Evolutionary conservation across 441 rosid species (phyloP), one percentile per base, ranked within the genome.

Genomic region (Viola pubescens): DNA sequence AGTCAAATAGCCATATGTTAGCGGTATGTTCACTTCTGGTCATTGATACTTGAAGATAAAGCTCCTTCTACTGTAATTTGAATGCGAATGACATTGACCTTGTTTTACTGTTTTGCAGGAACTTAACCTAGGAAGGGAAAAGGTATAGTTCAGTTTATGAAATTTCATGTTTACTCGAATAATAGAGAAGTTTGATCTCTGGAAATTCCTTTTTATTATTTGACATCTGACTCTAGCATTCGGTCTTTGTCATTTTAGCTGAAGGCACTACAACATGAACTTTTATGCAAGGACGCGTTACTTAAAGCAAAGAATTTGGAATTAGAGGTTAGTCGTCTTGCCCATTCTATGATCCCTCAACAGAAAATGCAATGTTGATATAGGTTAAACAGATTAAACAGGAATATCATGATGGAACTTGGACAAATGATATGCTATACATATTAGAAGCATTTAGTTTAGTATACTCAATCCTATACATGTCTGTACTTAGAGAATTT

Each of bases 201-300:
- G 34, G 34, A 26, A 26, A 26, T 26, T 26, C 34, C 34, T 26
- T 26, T 26, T 26, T 26, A 1, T 26, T 26, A 26, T 1, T 26
- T 26, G 34, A 26, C 34, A 26, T 26, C 10, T 45, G 52, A 64
- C 48, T 60, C 7, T 3, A 37, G 45, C 51, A 59, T 54, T 60
- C 53, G 53, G 10, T 58, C 34, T 43, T 56, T 39, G 37, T 48
- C 19, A 6, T 60, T 70, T 65, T 71, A 79, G 89, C 10, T 72
- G 63, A 83, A 77, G 68, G 67, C 75, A 49, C 69, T 86, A 41
- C 88, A 80, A 62, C 94, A 86, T 48, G 88, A 86, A 65, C 73
- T 84, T 45, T 66, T 62, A 47, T 76, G 89, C 82, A 82, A 82
- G 68, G 78, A 74, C 52, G 81, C 84, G 37, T 70, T 83, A 66